A percentile compares a stretch with the other conserved stretches of the same genome.
Evolutionary conservation across 2,329 filamentous ascomycete genomes (phyloP).

Genomic region (Bimuria novae-zelandiae): DNA sequence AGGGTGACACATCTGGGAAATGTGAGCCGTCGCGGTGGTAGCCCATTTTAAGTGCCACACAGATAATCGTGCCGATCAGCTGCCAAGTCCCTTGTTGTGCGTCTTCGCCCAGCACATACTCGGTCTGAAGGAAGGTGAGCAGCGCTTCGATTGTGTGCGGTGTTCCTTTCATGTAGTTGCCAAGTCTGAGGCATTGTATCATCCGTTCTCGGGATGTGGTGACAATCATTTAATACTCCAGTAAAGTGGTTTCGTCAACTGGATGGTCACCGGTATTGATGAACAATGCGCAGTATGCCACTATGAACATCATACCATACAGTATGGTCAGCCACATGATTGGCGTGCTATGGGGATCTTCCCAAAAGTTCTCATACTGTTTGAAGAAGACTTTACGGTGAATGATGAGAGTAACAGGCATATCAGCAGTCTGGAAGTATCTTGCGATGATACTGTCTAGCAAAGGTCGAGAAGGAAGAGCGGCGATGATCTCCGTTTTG

Average conservation of each 20-base stretch:
- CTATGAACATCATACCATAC: slow-evolving; percentile 7
- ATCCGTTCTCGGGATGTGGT: background rate
- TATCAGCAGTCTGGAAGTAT: slow-evolving; percentile 21
- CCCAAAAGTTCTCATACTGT: slow-evolving; percentile 14
- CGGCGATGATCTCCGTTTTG: slow-evolving; percentile 15
- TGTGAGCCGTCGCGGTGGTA: slow-evolving; percentile 1
- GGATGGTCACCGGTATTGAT: background rate
- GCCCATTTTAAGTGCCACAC: slow-evolving; percentile 2
- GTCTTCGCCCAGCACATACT: background rate
- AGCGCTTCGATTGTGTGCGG: background rate
- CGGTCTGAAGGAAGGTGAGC: background rate
- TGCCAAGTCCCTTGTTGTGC: background rate
- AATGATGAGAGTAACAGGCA: slow-evolving; percentile 8
- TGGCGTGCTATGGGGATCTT: background rate
- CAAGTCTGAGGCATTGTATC: slow-evolving; percentile 1
- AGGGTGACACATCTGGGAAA: background rate
- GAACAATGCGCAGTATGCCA: background rate
- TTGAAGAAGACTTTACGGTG: slow-evolving; percentile 5
- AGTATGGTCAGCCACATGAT: slow-evolving; percentile 10
- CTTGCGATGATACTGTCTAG: slow-evolving; percentile 26
- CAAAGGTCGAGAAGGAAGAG: slow-evolving; percentile 15
- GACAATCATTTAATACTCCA: background rate
- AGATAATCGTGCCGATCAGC: background rate
- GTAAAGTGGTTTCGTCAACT: background rate
- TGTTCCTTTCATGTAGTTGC: slow-evolving; percentile 1